Percentiles rank a stretch among this genome's conserved stretches.
These are phyloP conservation scores for Penicillium sp. DNA, from an alignment of 2,329 filamentous ascomycete species.

Conservation along the genomic window DNA sequence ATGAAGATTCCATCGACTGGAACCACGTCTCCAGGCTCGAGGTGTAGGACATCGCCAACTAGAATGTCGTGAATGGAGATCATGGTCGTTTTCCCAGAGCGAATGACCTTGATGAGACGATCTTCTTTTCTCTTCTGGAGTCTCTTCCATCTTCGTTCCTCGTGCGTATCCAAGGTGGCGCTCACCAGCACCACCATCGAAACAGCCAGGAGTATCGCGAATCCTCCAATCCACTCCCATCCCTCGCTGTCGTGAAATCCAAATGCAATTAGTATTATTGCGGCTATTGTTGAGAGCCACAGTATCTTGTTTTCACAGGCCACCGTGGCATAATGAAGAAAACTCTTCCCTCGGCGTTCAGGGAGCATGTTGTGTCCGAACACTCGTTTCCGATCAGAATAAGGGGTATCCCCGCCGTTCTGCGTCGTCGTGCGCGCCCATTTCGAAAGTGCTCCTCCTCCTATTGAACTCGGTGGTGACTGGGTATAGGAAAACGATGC, in stretches of 20 bases:
- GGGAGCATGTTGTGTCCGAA: conserved; percentile 72
- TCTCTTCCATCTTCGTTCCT: conserved; percentile 79
- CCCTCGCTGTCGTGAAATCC: conserved; percentile 70
- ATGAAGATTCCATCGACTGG: conserved; percentile 75
- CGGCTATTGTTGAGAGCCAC: conserved; percentile 72
- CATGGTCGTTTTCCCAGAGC: conserved; percentile 72
- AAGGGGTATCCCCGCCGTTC: conserved; percentile 44
- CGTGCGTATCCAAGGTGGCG: conserved; percentile 79
- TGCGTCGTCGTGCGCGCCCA: conserved; percentile 19
- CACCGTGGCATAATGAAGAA: conserved; percentile 75
- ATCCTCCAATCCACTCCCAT: conserved; percentile 79
- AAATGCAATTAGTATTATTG: conserved; percentile 72
- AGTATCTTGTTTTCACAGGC: conserved; percentile 82
- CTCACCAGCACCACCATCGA: conserved; percentile 76
- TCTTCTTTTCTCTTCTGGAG: conserved; percentile 81
- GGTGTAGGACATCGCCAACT: conserved; percentile 73
- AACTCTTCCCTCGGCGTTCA: conserved; percentile 70
- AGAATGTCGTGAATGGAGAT: conserved; percentile 73
- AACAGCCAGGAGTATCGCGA: conserved; percentile 78
- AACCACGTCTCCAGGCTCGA: conserved; percentile 75
- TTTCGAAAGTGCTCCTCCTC: no score
- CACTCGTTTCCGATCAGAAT: conserved; percentile 69
- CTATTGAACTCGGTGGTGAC: no score
- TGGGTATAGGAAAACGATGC: no score
- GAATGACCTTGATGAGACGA: conserved; percentile 72